Evolutionary conservation across 2,329 filamentous ascomycete species (phyloP).

Genomic region (Fusarium oligoseptatum): DNA sequence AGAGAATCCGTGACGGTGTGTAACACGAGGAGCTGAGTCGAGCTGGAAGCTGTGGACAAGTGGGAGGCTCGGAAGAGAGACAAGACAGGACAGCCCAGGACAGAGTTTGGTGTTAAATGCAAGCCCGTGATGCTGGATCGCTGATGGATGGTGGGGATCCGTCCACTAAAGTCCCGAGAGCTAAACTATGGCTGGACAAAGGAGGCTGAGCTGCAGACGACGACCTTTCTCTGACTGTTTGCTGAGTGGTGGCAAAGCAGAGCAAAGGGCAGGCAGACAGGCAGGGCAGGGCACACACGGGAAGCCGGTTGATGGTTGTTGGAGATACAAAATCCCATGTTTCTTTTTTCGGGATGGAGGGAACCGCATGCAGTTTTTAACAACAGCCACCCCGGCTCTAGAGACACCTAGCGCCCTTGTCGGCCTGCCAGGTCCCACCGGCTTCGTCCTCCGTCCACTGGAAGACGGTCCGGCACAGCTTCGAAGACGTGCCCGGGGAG

Average conservation of each 20-base stretch:
- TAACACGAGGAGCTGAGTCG: slow-evolving; percentile 41
- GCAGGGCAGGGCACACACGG: neutral
- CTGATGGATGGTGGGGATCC: slow-evolving; percentile 17
- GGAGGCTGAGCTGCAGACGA: slow-evolving; percentile 39
- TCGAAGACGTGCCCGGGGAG: slow-evolving; percentile 19
- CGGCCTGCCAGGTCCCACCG: slow-evolving; percentile 35
- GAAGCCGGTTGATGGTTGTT: slow-evolving; percentile 10
- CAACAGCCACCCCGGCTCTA: slow-evolving; percentile 36
- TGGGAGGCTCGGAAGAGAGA: slow-evolving; percentile 16
- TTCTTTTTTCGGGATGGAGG: slow-evolving; percentile 41
- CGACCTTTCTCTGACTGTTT: slow-evolving; percentile 10
- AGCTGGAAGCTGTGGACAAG: slow-evolving; percentile 14
- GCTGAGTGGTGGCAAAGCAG: slow-evolving; percentile 32
- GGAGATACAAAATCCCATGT: slow-evolving; percentile 34
- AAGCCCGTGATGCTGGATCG: slow-evolving; percentile 21
- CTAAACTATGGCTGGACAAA: slow-evolving; percentile 33
- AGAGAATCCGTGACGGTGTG: slow-evolving; percentile 31
- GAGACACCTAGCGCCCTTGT: slow-evolving; percentile 28
- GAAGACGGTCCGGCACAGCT: slow-evolving; percentile 10
- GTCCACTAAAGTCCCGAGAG: slow-evolving; percentile 31
- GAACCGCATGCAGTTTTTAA: slow-evolving; percentile 43
- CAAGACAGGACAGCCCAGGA: slow-evolving; percentile 4
- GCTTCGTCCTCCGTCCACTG: slow-evolving; percentile 16
- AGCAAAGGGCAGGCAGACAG: neutral
- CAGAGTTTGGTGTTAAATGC: slow-evolving; percentile 37